Evolutionary conservation across 2,329 filamentous ascomycete species (phyloP).

Genomic region (Huntiella decipiens): DNA sequence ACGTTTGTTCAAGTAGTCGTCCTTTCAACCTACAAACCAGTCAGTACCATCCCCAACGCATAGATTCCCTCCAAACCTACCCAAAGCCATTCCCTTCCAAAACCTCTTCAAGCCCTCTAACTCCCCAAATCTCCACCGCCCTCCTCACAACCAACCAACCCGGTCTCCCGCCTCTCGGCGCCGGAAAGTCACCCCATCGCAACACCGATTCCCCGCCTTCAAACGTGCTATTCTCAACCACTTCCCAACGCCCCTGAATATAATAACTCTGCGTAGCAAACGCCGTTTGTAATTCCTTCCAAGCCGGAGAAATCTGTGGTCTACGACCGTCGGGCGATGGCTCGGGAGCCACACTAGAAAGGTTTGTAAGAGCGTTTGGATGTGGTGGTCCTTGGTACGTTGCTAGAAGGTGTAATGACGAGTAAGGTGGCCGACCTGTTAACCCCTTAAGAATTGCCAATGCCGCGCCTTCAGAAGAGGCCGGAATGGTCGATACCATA

Average conservation of each 20-base stretch:
- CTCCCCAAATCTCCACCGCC: conserved; percentile 36
- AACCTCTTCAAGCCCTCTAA: conserved; percentile 27
- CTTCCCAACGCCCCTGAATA: conserved; percentile 36
- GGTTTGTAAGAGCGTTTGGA: conserved; percentile 27
- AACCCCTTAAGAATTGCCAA: conserved; percentile 36
- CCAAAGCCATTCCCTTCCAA: conserved; percentile 33
- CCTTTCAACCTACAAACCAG: conserved; percentile 26
- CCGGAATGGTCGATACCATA: conserved; percentile 32
- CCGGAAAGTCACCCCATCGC: conserved; percentile 41
- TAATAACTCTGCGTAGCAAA: conserved; percentile 38
- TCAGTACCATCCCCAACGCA: neutral
- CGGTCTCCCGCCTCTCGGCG: conserved; percentile 30
- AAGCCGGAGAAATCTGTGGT: conserved; percentile 21
- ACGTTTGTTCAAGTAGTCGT: conserved; percentile 34
- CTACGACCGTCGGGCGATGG: conserved; percentile 13
- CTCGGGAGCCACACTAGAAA: conserved; percentile 16
- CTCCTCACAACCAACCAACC: conserved; percentile 31
- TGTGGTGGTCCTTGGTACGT: conserved; percentile 28
- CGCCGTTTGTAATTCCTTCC: conserved; percentile 36
- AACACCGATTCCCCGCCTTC: conserved; percentile 24
- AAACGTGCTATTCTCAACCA: conserved; percentile 11
- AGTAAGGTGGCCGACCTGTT: conserved; percentile 34
- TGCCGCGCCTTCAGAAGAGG: conserved; percentile 28
- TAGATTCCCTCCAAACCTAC: conserved; percentile 19
- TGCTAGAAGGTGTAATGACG: too few species aligned